phyloP scores from a whole-genome alignment of 2,329 filamentous ascomycete genomes.

The Rutstroemia sp. region DNA sequence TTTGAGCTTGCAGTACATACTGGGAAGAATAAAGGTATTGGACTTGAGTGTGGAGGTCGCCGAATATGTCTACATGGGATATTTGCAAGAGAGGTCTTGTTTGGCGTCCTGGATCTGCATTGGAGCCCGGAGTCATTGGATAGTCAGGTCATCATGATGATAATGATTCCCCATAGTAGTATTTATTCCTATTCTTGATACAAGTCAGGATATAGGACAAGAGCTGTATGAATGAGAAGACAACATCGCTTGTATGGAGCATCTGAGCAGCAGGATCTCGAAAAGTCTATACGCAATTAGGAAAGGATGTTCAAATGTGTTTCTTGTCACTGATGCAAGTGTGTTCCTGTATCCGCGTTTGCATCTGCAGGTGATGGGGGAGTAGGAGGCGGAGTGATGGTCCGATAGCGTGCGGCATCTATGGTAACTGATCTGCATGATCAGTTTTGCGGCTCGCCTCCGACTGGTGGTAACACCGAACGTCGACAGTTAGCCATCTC shows the following conservation, averaged over 20 bases:
- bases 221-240: conserved; percentile 5
- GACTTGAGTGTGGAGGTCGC: background rate
- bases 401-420: too few relatives aligned
- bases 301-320: too few relatives aligned
- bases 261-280: background rate
- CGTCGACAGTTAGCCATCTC: too few relatives aligned
- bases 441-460: too few relatives aligned
- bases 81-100: conserved; percentile 1
- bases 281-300: background rate
- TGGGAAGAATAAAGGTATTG: background rate
- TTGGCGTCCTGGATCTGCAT: conserved; percentile 4
- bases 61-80: background rate
- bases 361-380: too few relatives aligned
- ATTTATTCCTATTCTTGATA: conserved; percentile 4
- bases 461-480: too few relatives aligned
- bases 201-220: conserved; percentile 1
- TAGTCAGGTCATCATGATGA: conserved; percentile 1
- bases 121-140: conserved; percentile 10
- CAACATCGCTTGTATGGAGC: background rate
- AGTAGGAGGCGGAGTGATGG: too few relatives aligned
- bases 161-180: background rate
- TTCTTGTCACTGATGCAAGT: too few relatives aligned
- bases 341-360: too few relatives aligned
- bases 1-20: background rate
- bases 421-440: too few relatives aligned